Percentiles rank a stretch among this genome's conserved stretches.
These are phyloP conservation scores for Hyphodiscus hymeniophilus DNA, from an alignment of 495 filamentous ascomycete species.

Conservation along the genomic window DNA sequence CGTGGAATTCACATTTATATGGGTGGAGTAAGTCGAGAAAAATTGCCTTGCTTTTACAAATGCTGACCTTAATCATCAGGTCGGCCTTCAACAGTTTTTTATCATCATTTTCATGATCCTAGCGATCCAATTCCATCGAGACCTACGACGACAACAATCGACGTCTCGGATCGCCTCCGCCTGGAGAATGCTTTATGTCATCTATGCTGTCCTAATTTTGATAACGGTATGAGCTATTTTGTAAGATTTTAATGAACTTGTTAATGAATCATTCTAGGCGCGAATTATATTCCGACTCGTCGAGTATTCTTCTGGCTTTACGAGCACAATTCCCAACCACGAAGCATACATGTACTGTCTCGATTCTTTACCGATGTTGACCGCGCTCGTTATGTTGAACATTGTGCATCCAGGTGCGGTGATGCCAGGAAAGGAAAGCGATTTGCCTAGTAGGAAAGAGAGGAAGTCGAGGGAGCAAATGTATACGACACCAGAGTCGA, in stretches of 20 bases:
- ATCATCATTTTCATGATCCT: slow-evolving; percentile 35
- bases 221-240: slow-evolving; percentile 30
- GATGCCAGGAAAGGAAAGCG: slow-evolving; percentile 30
- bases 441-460: slow-evolving; percentile 15
- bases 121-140: slow-evolving; percentile 32
- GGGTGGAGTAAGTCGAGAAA: slow-evolving; percentile 26
- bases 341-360: slow-evolving; percentile 40
- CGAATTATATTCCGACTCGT: slow-evolving; percentile 49
- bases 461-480: slow-evolving; percentile 1
- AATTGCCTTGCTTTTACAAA: too few relatives aligned
- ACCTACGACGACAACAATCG: slow-evolving; percentile 1
- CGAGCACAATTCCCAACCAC: slow-evolving; percentile 36
- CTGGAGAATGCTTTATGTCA: slow-evolving; percentile 26
- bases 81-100: slow-evolving; percentile 41
- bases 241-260: neutral
- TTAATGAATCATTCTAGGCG: slow-evolving; percentile 22
- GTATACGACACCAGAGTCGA: too few relatives aligned
- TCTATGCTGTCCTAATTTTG: slow-evolving; percentile 32
- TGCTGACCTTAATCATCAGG: slow-evolving; percentile 1
- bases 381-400: slow-evolving; percentile 37
- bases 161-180: slow-evolving; percentile 2
- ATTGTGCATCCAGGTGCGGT: slow-evolving; percentile 43
- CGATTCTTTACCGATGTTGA: slow-evolving; percentile 46
- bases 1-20: slow-evolving; percentile 39
- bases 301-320: slow-evolving; percentile 39